Conservation (phyloP, 441 rosid genomes). For the Hura crepitans region DNA sequence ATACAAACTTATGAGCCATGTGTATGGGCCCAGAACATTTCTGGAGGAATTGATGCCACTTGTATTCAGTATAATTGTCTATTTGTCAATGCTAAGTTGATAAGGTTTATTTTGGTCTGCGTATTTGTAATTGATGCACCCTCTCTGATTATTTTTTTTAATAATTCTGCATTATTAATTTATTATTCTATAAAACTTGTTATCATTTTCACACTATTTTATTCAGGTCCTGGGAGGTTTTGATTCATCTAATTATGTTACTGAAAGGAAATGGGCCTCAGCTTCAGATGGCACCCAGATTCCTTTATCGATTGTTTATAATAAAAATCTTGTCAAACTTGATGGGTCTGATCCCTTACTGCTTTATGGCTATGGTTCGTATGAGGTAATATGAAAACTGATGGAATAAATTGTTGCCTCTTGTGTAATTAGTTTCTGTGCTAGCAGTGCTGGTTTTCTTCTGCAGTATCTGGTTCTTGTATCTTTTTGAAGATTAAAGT, state of each 20-base stretch:
- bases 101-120: neutral
- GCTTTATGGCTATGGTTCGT: slow-evolving; percentile 92
- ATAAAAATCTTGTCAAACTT: slow-evolving; percentile 64
- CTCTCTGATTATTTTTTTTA: neutral
- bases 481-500: neutral
- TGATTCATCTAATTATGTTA: slow-evolving; percentile 69
- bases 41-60: neutral
- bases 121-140: neutral
- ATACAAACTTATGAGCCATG: neutral
- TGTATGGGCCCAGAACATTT: neutral
- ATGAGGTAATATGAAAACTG: slow-evolving; percentile 58
- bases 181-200: neutral
- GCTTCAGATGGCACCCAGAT: slow-evolving; percentile 79
- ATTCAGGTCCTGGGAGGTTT: slow-evolving; percentile 86
- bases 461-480: neutral
- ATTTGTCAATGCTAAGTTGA: neutral
- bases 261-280: slow-evolving; percentile 84
- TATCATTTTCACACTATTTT: slow-evolving; percentile 20
- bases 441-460: slow-evolving; percentile 1
- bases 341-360: slow-evolving; percentile 77
- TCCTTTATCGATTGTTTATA: slow-evolving; percentile 75
- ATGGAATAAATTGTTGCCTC: neutral
- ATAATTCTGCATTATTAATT: neutral
- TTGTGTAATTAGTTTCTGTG: neutral
- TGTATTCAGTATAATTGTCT: neutral